Evolutionary conservation across 2,329 filamentous ascomycete genomes (phyloP), one percentile per base, ranked within the genome.

Genomic region (Chaetomium sp.): DNA sequence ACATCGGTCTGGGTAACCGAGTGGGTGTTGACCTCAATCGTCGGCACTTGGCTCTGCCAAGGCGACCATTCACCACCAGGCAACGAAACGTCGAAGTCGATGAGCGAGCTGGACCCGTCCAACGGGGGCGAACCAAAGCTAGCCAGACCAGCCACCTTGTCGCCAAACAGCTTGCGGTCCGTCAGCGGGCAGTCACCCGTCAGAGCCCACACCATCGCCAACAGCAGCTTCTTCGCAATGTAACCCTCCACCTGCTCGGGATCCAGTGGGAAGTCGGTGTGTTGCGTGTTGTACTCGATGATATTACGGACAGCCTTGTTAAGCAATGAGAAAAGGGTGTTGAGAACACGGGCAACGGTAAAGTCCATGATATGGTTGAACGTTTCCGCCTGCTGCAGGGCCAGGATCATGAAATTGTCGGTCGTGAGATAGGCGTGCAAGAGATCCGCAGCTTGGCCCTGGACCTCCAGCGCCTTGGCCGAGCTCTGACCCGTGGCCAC

Each of bases 331-430:
- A 99, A 99, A 19, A 99, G 75, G 0, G 94, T 99, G 60, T 86
- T 94, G 38, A 99, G 80, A 4, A 90, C 92, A 55, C 94, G 89
- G 49, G 92, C 89, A 49, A 89, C 81, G 0, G 94, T 97, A 69
- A 94, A 99, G 64, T 96, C 90, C 94, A 99, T 99, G 69, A 99
- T 99, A 71, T 99, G 94, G 61, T 87, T 89, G 75, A 89, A 95
- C 40, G 77, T 77, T 65, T 82, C 80, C 4, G 92, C 91, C 68
- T 89, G 80, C 52, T 85, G 80, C 4, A 99, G 80, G 3, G 86
- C 88, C 60, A 87, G 85, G 34, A 85, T 74, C 44, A 97, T 85
- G 66, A 99, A 92, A 63, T 89, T 79, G 63, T 96, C 90, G 6
- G 81, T 84, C 0, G 80, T 87, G 51, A 99, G 76, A 65, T 89